Percentiles rank a stretch among this genome's conserved stretches.
phyloP scores from a whole-genome alignment of 352 stramenopile genomes.

The Phytophthora melonis region DNA sequence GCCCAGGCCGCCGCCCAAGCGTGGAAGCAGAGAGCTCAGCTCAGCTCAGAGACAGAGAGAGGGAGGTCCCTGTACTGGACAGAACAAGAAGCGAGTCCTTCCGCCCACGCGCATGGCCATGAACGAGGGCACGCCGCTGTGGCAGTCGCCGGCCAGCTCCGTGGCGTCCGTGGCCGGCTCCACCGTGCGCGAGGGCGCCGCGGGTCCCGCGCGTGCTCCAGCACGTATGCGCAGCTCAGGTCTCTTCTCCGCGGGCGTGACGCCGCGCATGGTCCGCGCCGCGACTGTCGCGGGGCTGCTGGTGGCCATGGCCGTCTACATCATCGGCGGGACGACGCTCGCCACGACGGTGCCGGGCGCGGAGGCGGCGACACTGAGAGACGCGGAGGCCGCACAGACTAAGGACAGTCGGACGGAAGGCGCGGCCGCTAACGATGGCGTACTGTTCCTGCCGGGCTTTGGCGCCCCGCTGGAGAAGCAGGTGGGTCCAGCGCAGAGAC shows the following conservation, averaged over 20 bases:
- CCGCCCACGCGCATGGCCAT: constrained; percentile 25
- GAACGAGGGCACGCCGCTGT: constrained; percentile 64
- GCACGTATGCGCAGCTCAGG: constrained; percentile 4
- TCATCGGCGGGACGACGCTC: constrained; percentile 27
- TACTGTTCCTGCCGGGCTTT: constrained; percentile 76
- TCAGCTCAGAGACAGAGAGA: constrained; percentile 1
- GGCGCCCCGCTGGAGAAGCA: constrained; percentile 73
- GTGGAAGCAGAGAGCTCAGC: neutral
- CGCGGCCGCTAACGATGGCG: constrained; percentile 38
- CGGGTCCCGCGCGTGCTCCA: neutral
- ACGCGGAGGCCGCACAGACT: neutral
- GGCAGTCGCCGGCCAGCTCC: constrained; percentile 33
- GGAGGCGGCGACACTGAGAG: constrained; percentile 4
- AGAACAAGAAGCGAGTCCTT: neutral
- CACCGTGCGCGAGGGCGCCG: constrained; percentile 15
- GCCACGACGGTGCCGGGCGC: constrained; percentile 11
- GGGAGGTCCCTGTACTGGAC: constrained; percentile 3
- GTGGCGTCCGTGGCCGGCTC: constrained; percentile 32
- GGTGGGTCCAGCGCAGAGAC: constrained; percentile 37
- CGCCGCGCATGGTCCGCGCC: constrained; percentile 36
- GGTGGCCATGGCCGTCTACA: constrained; percentile 38
- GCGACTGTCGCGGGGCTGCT: constrained; percentile 35
- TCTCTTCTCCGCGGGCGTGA: constrained; percentile 6
- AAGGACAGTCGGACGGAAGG: constrained; percentile 25
- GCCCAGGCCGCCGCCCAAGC: neutral